A percentile compares a stretch with the other conserved stretches of the same genome.
Conservation (phyloP, 2,329 filamentous ascomycete species). For the Tolypocladium sp. region DNA sequence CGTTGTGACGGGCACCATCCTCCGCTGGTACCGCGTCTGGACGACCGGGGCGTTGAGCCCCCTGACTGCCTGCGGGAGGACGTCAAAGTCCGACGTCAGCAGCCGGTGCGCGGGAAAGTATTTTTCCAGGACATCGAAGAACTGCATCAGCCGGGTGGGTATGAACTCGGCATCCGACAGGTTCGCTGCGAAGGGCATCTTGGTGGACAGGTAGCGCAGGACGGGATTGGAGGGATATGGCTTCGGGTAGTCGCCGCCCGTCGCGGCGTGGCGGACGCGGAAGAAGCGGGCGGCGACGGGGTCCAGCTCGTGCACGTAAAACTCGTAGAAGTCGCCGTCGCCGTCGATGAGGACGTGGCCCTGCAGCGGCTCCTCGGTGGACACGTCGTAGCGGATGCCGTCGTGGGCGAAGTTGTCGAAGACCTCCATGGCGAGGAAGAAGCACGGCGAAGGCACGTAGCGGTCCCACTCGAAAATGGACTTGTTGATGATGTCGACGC, state of each 20-base stretch:
- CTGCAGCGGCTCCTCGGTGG: constrained; percentile 76
- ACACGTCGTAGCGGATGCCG: constrained; percentile 78
- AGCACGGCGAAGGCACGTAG: constrained; percentile 86
- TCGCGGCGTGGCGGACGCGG: constrained; percentile 72
- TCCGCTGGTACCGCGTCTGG: constrained; percentile 82
- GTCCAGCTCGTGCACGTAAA: constrained; percentile 75
- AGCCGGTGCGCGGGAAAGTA: constrained; percentile 89
- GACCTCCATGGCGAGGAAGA: constrained; percentile 95
- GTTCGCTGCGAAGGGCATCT: constrained; percentile 64
- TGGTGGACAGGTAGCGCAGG: constrained; percentile 51
- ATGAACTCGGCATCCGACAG: constrained; percentile 84
- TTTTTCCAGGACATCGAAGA: constrained; percentile 82
- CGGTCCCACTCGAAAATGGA: constrained; percentile 91
- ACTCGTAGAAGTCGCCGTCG: constrained; percentile 87
- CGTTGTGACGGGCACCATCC: constrained; percentile 82
- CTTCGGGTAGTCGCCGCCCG: constrained; percentile 52
- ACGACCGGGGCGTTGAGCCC: constrained; percentile 92
- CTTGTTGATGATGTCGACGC: constrained; percentile 89
- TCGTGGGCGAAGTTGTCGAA: constrained; percentile 99
- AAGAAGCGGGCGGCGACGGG: constrained; percentile 76
- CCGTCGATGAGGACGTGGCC: constrained; percentile 79
- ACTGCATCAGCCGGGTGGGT: constrained; percentile 89
- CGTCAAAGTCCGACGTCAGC: constrained; percentile 83
- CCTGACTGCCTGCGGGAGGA: constrained; percentile 69
- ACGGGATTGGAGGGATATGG: constrained; percentile 46